Base-by-base conservation (phyloP, 345 rosid species). In the Pistacia integerrima region DNA sequence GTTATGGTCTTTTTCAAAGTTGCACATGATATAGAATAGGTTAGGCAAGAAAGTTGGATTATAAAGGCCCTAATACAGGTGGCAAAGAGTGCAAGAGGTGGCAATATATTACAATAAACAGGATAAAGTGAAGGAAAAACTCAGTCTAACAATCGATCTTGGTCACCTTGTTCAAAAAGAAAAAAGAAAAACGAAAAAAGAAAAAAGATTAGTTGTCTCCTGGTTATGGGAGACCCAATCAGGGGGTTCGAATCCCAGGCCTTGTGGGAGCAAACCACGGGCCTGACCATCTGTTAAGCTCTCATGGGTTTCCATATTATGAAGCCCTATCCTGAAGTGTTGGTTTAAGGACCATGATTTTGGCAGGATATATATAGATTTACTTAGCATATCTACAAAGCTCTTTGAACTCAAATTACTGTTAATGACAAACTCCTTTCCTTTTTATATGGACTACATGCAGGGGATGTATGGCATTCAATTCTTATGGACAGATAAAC, bases 121-220 rank as follows among this genome's bases (percentile, higher is more conserved):
- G n/a, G 62, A 54, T 8, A 13, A 20, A 49, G 22, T 55, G 49
- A 68, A 68, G 52, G 59, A 62, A 79, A 68, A 28, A 3, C 44
- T 17, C 57, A 62, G 38, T 11, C 33, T 22, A 25, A 20, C 36
- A 18, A 8, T 62, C 48, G 44, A 64, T 28, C 0, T 8, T 13
- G 14, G 41, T 64, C 11, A 12, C 18, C 44, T 16, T 6, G 46
- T 41, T 41, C 9, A 28, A 55, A 11, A 46, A 61, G 8, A 5
- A 28, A 55, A 11, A 46, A 61, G 8, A 5, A 8, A 18, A 8
- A 41, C 35, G 51, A 35, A 18, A 30, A 30, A 76, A 33, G 11
- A 5, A 35, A 18, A 76, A 33, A 18, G 8, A 54, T 41, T 22
- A 36, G 20, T 54, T 25, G 58, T 56, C 30, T 36, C 4, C 6